phyloP scores from a whole-genome alignment of 1,139 yeast species.

The Pichia sp. region DNA sequence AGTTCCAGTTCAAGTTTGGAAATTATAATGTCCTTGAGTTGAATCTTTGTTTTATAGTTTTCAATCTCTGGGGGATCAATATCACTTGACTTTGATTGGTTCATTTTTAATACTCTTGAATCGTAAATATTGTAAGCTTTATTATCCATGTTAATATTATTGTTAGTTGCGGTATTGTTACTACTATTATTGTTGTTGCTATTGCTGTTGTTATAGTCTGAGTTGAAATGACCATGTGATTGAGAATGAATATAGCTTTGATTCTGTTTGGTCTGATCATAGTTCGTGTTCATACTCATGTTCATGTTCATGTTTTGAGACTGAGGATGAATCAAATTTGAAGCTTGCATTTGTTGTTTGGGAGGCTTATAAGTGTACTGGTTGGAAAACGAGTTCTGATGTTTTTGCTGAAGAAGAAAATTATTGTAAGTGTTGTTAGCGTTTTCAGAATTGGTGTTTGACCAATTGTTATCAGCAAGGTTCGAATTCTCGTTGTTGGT shows the following conservation, averaged over 20 bases:
- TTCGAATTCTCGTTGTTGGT: background rate
- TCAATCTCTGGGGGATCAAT: constrained; percentile 20
- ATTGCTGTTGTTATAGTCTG: background rate
- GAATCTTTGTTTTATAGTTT: constrained; percentile 24
- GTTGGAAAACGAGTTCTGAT: constrained; percentile 1
- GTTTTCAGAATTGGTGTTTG: background rate
- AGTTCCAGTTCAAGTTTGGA: constrained; percentile 28
- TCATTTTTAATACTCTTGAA: constrained; percentile 10
- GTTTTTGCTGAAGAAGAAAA: constrained; percentile 14
- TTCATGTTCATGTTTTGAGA: constrained; percentile 5
- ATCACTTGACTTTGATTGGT: constrained; percentile 13
- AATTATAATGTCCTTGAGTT: constrained; percentile 29
- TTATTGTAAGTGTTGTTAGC: constrained; percentile 6
- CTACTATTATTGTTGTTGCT: background rate
- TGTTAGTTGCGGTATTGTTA: background rate
- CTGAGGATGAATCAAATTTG: constrained; percentile 10
- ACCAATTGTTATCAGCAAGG: constrained; percentile 8
- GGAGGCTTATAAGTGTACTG: constrained; percentile 2
- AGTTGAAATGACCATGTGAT: background rate
- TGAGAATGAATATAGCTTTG: background rate
- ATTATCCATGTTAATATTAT: background rate
- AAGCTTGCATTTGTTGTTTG: constrained; percentile 11
- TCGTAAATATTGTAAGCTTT: constrained; percentile 9
- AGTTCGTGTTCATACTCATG: background rate
- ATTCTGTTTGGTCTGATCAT: background rate